phyloP scores from a whole-genome alignment of 2,329 filamentous ascomycete species.

The Falciphora oryzae region DNA sequence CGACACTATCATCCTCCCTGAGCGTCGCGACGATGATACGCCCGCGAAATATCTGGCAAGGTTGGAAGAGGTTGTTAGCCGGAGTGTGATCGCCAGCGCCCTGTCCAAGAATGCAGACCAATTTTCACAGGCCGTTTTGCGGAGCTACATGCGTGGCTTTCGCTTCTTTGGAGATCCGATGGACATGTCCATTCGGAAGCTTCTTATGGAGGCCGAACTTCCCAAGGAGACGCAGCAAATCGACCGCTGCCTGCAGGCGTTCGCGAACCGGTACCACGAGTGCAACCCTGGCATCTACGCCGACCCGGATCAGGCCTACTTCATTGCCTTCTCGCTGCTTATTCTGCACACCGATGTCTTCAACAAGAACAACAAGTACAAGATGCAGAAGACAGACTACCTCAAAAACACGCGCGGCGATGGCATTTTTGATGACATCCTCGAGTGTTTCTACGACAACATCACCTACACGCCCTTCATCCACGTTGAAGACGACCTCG shows the following conservation, averaged over 20 bases:
- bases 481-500: slow-evolving; percentile 87
- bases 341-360: slow-evolving; percentile 98
- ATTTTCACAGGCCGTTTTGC: slow-evolving; percentile 76
- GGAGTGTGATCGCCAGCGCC: slow-evolving; percentile 76
- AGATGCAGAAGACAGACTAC: slow-evolving; percentile 96
- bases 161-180: slow-evolving; percentile 95
- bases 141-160: slow-evolving; percentile 94
- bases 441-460: slow-evolving; percentile 97
- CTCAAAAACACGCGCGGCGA: slow-evolving; percentile 91
- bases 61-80: slow-evolving; percentile 72
- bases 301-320: slow-evolving; percentile 91
- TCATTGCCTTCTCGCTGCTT: slow-evolving; percentile 92
- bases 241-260: slow-evolving; percentile 86
- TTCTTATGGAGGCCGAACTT: slow-evolving; percentile 92
- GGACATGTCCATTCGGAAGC: slow-evolving; percentile 93
- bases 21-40: slow-evolving; percentile 80
- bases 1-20: slow-evolving; percentile 63
- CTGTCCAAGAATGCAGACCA: slow-evolving; percentile 81
- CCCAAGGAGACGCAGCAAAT: slow-evolving; percentile 98
- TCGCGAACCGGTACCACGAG: slow-evolving; percentile 94
- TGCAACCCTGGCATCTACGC: slow-evolving; percentile 96
- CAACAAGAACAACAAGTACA: slow-evolving; percentile 99
- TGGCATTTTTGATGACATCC: slow-evolving; percentile 85
- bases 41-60: slow-evolving; percentile 83
- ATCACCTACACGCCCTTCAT: slow-evolving; percentile 98